Base-by-base conservation (phyloP, 1,284 basidiomycete species). In the Trametes hirsuta region DNA sequence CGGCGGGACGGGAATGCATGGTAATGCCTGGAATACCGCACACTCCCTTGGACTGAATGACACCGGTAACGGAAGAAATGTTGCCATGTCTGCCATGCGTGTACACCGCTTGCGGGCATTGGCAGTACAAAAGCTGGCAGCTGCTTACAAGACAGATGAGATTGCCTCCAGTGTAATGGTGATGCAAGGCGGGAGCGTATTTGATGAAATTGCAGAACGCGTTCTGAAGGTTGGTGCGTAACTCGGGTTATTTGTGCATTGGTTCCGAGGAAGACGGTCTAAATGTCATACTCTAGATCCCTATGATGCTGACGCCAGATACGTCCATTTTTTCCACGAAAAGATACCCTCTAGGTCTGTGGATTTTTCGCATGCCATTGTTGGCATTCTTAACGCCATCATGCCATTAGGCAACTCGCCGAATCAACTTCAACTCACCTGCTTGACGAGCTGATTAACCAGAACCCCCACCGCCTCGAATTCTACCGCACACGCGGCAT, bases 311-410 rank as follows among this genome's bases (percentile, higher is more conserved):
- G 90, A 94, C 68, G 91, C 92, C 4, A 85, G 82, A 78, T 94
- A 94, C 72, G 91, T 94, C 4, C 88, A 93, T 68, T 94, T 94
- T 71, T 94, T 94, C 74, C 92, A 94, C 69, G 91, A 94, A 71
- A 93, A 92, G 76, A 94, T 94, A 66, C 92, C 92, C 22, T 93
- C 91, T 55, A 82, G 91, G 91, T 93, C 66, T 52, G 81, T 77
- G 15, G 39, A 40, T 2, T n/a, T 5, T 18, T 34, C 21, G 6
- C n/a, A 8, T 41, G 35, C 42, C n/a, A 30, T 46, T 51, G 48
- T 37, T 42, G 41, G 9, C 36, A 47, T 14, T 11, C 24, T 40
- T 48, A 24, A 46, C 25, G 21, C 41, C 37, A 15, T 47, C 34
- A n/a, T 46, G 6, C 34, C 9, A 25, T 55, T 66, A 91, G 92